Evolutionary conservation across 75 land plant genomes (phyloP).

Genomic region (Isoetes taiwanensis): DNA sequence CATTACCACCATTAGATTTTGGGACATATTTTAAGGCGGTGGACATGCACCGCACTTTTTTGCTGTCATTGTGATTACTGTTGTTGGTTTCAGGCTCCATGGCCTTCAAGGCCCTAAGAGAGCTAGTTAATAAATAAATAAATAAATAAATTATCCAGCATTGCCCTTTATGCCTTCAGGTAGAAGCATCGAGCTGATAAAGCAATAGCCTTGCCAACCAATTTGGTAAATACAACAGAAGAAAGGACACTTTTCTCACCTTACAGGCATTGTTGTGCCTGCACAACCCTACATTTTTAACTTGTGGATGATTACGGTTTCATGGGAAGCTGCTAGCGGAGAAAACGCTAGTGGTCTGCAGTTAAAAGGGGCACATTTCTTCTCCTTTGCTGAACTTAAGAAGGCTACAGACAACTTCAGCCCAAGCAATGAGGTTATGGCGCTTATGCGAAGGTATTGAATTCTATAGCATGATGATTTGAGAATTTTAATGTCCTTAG

Average conservation of each 20-base stretch:
- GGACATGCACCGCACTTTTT: too few relatives aligned
- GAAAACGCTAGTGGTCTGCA: neutral
- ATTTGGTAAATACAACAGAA: slow-evolving; percentile 7
- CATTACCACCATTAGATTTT: too few relatives aligned
- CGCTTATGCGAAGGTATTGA: slow-evolving; percentile 12
- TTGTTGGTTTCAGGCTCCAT: too few relatives aligned
- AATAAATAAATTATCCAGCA: too few relatives aligned
- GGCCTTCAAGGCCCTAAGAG: too few relatives aligned
- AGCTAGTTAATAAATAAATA: too few relatives aligned
- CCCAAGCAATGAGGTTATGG: slow-evolving; percentile 9
- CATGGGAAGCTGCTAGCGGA: neutral
- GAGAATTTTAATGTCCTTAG: slow-evolving; percentile 28
- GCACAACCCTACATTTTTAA: too few relatives aligned
- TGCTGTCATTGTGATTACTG: too few relatives aligned
- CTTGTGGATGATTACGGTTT: neutral
- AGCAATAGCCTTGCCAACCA: slow-evolving; percentile 3
- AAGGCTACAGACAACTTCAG: slow-evolving; percentile 17
- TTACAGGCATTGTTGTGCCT: too few relatives aligned
- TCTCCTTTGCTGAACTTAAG: slow-evolving; percentile 15
- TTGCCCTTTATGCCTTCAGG: slow-evolving; percentile 12
- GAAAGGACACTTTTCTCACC: neutral
- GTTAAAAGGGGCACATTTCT: slow-evolving; percentile 13
- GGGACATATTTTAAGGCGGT: too few relatives aligned
- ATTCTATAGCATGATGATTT: slow-evolving; percentile 47
- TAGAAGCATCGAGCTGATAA: slow-evolving; percentile 15